Percentiles rank a stretch among this genome's conserved stretches.
These are phyloP conservation scores for Fusarium sp. DNA, from an alignment of 2,329 filamentous ascomycete species.

Conservation along the genomic window DNA sequence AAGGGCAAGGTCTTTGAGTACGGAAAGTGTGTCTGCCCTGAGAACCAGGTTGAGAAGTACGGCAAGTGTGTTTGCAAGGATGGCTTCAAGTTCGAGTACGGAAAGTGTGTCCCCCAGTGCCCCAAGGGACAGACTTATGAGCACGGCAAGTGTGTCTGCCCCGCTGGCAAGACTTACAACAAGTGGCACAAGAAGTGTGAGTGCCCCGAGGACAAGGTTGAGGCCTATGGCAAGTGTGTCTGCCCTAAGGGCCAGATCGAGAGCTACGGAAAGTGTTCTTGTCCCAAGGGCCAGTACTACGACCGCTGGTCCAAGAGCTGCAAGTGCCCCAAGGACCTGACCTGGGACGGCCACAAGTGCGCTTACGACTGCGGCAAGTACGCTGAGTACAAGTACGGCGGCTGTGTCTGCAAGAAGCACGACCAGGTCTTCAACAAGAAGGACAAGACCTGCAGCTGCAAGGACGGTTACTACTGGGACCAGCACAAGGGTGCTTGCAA, in stretches of 20 bases:
- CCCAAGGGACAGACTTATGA: constrained; percentile 12
- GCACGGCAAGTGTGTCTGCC: constrained; percentile 30
- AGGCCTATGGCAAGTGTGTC: constrained; percentile 24
- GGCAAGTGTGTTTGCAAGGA: constrained; percentile 26
- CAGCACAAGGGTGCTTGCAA: constrained; percentile 31
- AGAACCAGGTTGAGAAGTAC: constrained; percentile 3
- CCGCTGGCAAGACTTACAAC: constrained; percentile 19
- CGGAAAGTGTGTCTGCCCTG: constrained; percentile 4
- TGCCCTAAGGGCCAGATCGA: constrained; percentile 29
- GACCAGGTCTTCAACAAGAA: constrained; percentile 35
- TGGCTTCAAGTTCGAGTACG: constrained; percentile 17
- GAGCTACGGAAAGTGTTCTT: constrained; percentile 28
- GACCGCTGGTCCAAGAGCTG: constrained; percentile 35
- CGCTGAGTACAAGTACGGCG: constrained; percentile 38
- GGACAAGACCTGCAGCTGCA: constrained; percentile 35
- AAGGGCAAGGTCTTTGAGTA: constrained; percentile 30
- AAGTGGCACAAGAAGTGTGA: constrained; percentile 24
- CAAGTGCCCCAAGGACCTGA: constrained; percentile 41
- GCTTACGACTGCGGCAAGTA: constrained; percentile 35
- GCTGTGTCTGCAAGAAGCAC: constrained; percentile 41
- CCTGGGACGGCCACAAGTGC: constrained; percentile 37
- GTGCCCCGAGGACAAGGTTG: constrained; percentile 24
- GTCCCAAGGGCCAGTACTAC: constrained; percentile 39
- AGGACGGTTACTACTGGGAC: constrained; percentile 27
- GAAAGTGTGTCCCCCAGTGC: constrained; percentile 24